Percentiles rank a stretch among this genome's conserved stretches.
Conservation (phyloP, 2,329 filamentous ascomycete species). For the Cryoendolithus antarcticus region DNA sequence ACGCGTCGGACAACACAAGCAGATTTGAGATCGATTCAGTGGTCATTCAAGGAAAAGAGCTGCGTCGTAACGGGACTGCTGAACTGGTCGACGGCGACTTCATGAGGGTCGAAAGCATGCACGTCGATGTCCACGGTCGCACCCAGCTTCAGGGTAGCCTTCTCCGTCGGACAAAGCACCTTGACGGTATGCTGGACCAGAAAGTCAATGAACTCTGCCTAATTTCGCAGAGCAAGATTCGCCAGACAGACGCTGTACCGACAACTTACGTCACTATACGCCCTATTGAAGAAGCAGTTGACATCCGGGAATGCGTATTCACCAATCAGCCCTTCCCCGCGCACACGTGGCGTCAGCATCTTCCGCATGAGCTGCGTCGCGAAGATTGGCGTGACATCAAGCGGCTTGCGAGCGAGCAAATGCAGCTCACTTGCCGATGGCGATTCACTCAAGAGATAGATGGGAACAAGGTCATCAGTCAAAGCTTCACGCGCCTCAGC, state of each 20-base stretch:
- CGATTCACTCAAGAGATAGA: constrained; percentile 22
- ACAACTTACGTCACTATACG: background rate
- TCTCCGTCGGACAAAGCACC: constrained; percentile 21
- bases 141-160: constrained; percentile 28
- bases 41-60: background rate
- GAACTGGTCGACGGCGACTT: constrained; percentile 26
- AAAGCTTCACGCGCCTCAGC: background rate
- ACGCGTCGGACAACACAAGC: background rate
- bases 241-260: constrained; percentile 8
- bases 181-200: constrained; percentile 26
- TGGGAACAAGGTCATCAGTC: background rate
- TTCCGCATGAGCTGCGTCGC: background rate
- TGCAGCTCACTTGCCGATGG: constrained; percentile 41
- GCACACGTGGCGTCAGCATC: constrained; percentile 1
- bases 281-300: constrained; percentile 12
- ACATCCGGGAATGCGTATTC: constrained; percentile 21
- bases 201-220: constrained; percentile 34
- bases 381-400: background rate
- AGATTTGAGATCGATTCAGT: background rate
- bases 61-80: constrained; percentile 11
- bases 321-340: constrained; percentile 42
- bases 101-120: constrained; percentile 27
- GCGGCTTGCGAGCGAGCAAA: background rate
- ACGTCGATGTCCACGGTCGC: constrained; percentile 11
- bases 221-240: constrained; percentile 13